phyloP scores from a whole-genome alignment of 164 flowering plant species.

The Aristolochia californica region DNA sequence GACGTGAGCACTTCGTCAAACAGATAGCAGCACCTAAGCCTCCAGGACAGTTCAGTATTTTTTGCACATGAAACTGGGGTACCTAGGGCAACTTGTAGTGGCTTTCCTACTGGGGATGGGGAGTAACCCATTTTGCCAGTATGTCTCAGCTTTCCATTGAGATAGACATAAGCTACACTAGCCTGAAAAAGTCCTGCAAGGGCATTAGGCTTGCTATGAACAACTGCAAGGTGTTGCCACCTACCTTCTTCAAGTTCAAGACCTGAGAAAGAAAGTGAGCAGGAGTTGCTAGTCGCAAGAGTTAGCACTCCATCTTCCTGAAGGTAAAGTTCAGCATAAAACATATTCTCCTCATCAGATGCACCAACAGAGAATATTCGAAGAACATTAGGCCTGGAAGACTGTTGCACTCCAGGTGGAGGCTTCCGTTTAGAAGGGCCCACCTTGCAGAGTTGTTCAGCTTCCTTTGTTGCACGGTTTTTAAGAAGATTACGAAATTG shows the following conservation, averaged over 20 bases:
- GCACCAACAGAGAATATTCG: constrained; percentile 89
- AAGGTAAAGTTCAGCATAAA: constrained; percentile 85
- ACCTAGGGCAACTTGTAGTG: constrained; percentile 87
- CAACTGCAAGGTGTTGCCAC: constrained; percentile 99
- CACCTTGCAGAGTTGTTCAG: constrained; percentile 34
- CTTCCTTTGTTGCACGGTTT: constrained; percentile 43
- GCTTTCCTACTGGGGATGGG: constrained; percentile 88
- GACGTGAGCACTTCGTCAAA: constrained; percentile 92
- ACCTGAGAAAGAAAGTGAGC: constrained; percentile 71
- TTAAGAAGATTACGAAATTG: constrained; percentile 66
- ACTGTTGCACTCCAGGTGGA: constrained; percentile 23
- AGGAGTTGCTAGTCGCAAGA: constrained; percentile 87
- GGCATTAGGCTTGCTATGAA: constrained; percentile 98
- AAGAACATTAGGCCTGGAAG: constrained; percentile 32
- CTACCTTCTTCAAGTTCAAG: constrained; percentile 80
- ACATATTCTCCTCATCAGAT: constrained; percentile 42
- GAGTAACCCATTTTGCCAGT: constrained; percentile 95
- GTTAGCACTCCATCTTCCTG: constrained; percentile 90
- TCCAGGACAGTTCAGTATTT: constrained; percentile 68
- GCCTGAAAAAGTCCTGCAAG: constrained; percentile 98
- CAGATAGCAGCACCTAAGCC: constrained; percentile 83
- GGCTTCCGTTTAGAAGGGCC: constrained; percentile 35
- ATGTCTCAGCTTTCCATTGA: constrained; percentile 90
- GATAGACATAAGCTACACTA: constrained; percentile 84
- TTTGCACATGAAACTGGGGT: constrained; percentile 58